Evolutionary conservation across 352 stramenopile genomes (phyloP), one percentile per base, ranked within the genome.

Genomic region (Phytopythium kandeliae): DNA sequence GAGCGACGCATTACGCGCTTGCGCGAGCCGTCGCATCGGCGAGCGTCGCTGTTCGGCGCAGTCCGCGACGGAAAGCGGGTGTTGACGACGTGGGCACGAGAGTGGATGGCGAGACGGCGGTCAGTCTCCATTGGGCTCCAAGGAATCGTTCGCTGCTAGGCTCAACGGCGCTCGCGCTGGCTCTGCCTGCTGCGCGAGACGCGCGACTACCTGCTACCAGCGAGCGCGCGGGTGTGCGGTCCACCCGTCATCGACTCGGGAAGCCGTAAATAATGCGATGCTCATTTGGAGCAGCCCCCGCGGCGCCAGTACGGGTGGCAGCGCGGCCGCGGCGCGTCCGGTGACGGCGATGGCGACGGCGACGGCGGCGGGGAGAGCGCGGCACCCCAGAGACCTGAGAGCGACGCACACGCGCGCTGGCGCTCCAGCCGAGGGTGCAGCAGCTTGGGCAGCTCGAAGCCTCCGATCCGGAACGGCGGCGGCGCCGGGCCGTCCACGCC

Each of bases 341-440:
- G 59, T 25, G 56, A 62, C 47, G 58, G 47, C 16, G 47, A 51
- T 16, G 62, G 62, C 22, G 50, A 58, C 12, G 30, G 46, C 21
- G 4, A 4, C 9, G 28, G 28, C 4, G 58, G 47, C n/a, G n/a
- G n/a, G n/a, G n/a, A n/a, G n/a, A n/a, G n/a, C n/a, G n/a, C n/a
- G 28, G 44, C 46, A 31, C 41, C 55, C 63, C 59, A 71, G 48
- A 71, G 37, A 24, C 48, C 55, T 10, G 63, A 61, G 16, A 71
- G 34, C 25, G 52, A 55, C 25, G 59, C 60, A 24, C 42, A 50
- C 15, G 63, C 63, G 17, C 60, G 59, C 34, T 71, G 63, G 12
- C 63, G 44, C 37, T 71, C 51, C 31, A 71, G 59, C 21, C 46
- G 37, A 34, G 63, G 63, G 40, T 71, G 63, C 46, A 60, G 30